Conservation (phyloP, 1,139 yeast species). For the Blastobotrys illinoisensis region DNA sequence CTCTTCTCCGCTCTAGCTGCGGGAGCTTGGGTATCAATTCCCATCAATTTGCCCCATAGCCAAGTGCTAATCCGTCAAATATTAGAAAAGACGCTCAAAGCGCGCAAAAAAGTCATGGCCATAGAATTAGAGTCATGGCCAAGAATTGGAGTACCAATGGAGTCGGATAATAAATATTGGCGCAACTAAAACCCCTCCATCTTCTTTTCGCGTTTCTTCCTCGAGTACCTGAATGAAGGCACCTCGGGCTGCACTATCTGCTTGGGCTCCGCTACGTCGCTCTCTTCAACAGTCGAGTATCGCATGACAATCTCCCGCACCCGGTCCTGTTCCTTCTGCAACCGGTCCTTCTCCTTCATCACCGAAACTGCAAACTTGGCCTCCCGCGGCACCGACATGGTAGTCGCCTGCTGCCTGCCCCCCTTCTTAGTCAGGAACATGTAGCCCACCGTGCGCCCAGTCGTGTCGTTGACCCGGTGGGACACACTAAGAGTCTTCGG, state of each 20-base stretch:
- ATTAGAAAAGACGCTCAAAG: too few species aligned
- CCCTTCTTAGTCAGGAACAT: conserved; percentile 26
- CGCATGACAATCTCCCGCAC: conserved; percentile 26
- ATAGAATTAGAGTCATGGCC: too few species aligned
- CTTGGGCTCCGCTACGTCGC: conserved; percentile 7
- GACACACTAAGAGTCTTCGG: conserved; percentile 10
- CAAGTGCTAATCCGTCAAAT: too few species aligned
- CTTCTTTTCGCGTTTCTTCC: neutral
- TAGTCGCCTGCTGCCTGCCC: conserved; percentile 16
- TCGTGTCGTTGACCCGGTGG: conserved; percentile 8
- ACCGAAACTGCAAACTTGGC: conserved; percentile 25
- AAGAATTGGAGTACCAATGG: too few species aligned
- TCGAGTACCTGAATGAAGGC: conserved; percentile 1
- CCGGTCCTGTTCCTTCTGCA: conserved; percentile 23
- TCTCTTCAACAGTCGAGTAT: conserved; percentile 16
- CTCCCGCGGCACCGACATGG: conserved; percentile 25
- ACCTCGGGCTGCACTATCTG: conserved; percentile 19
- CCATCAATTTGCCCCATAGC: too few species aligned
- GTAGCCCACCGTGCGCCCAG: conserved; percentile 13
- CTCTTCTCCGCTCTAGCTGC: too few species aligned
- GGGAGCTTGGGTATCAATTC: too few species aligned
- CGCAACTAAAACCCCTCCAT: too few species aligned
- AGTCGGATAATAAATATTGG: too few species aligned
- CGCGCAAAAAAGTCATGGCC: too few species aligned
- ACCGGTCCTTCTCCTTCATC: conserved; percentile 20